phyloP scores from a whole-genome alignment of 2,329 filamentous ascomycete species.

The Eutypa lata region DNA sequence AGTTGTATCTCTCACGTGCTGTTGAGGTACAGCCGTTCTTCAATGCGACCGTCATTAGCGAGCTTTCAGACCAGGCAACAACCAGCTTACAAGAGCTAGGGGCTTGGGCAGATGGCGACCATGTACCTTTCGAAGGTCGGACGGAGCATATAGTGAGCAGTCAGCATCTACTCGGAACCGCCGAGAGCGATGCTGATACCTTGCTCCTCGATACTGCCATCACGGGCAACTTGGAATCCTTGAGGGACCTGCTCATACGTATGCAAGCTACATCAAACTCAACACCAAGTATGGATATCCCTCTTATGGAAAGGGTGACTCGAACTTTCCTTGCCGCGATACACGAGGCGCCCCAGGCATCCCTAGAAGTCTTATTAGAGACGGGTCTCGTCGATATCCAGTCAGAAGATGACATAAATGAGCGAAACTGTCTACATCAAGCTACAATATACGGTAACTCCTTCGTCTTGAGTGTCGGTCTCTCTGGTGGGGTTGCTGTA shows the following conservation, averaged over 20 bases:
- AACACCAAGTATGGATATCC: constrained; percentile 43
- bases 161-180: constrained; percentile 66
- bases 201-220: constrained; percentile 85
- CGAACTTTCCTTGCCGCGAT: constrained; percentile 88
- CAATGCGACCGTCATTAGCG: constrained; percentile 94
- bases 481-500: constrained; percentile 74
- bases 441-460: constrained; percentile 89
- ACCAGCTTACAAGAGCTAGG: constrained; percentile 93
- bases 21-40: constrained; percentile 98
- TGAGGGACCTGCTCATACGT: constrained; percentile 78
- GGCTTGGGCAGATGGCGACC: constrained; percentile 95
- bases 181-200: constrained; percentile 86
- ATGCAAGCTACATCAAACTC: constrained; percentile 57
- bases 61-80: constrained; percentile 93
- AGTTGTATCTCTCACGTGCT: constrained; percentile 90
- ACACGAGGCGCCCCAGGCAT: constrained; percentile 75
- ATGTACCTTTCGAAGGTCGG: constrained; percentile 71
- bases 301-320: constrained; percentile 73
- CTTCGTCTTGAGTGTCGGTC: constrained; percentile 71
- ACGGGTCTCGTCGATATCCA: constrained; percentile 85
- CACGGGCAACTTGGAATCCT: constrained; percentile 70
- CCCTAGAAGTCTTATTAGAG: constrained; percentile 72
- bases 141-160: constrained; percentile 64
- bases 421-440: constrained; percentile 93
- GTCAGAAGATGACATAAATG: constrained; percentile 95